Conservation (phyloP, 2,329 filamentous ascomycete species). For the Hyphodiscus sp. region DNA sequence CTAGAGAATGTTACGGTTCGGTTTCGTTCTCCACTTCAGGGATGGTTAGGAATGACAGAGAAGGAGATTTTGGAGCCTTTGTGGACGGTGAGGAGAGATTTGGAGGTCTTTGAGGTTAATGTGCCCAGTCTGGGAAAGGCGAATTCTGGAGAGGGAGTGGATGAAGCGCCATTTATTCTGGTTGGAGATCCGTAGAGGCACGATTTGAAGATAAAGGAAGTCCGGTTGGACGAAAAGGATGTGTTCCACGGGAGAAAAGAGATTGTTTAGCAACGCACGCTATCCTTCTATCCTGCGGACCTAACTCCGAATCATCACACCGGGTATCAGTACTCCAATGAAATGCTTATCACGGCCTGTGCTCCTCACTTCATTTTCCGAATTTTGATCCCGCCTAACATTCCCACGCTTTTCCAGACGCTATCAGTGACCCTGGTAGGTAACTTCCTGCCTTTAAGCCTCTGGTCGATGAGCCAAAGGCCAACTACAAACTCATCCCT, state of each 20-base stretch:
- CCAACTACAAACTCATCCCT: slow-evolving; percentile 76
- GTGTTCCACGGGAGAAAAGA: background rate
- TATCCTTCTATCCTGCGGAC: background rate
- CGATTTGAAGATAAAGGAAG: too few relatives aligned
- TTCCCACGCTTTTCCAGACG: slow-evolving; percentile 65
- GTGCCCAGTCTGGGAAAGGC: background rate
- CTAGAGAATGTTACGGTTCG: slow-evolving; percentile 9
- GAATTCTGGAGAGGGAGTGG: background rate
- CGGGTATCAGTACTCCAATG: background rate
- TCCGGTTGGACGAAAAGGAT: too few relatives aligned
- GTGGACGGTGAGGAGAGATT: slow-evolving; percentile 1
- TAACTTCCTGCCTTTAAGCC: slow-evolving; percentile 72
- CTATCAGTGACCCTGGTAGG: slow-evolving; percentile 64
- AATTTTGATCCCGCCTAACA: slow-evolving; percentile 33
- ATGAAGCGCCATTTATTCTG: background rate
- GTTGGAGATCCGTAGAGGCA: background rate
- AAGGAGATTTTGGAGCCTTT: slow-evolving; percentile 7
- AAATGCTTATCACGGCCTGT: background rate
- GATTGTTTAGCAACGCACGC: background rate
- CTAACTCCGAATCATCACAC: background rate
- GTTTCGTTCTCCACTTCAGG: background rate
- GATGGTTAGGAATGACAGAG: slow-evolving; percentile 6
- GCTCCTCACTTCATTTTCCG: slow-evolving; percentile 7
- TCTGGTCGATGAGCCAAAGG: slow-evolving; percentile 76
- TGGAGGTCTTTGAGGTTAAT: slow-evolving; percentile 6